phyloP scores from a whole-genome alignment of 1,284 basidiomycete species.

The Leccinum pallidistipes region DNA sequence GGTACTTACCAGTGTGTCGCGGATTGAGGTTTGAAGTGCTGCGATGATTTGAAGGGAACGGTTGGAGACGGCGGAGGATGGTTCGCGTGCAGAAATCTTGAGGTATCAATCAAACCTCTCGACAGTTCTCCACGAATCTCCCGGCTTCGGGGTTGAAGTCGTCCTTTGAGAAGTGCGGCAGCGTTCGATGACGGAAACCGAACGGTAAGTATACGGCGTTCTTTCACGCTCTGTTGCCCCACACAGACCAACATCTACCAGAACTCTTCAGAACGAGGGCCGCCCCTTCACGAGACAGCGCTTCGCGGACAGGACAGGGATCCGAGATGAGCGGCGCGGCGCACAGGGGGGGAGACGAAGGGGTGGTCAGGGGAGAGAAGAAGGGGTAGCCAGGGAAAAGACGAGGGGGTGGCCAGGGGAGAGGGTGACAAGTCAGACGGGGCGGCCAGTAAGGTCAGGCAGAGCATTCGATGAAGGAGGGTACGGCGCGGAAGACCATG shows the following conservation, averaged over 20 bases:
- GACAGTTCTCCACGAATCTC: conserved; percentile 98
- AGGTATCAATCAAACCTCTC: conserved; percentile 83
- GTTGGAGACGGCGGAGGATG: neutral
- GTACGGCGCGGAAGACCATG: no score
- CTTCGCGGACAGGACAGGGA: no score
- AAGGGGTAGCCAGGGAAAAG: no score
- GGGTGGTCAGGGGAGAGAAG: no score
- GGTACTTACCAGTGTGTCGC: neutral
- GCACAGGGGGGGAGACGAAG: no score
- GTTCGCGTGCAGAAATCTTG: conserved; percentile 70
- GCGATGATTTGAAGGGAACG: neutral
- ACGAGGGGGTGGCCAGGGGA: no score
- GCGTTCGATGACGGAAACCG: conserved; percentile 94
- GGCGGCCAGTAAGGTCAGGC: no score
- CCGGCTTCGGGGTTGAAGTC: conserved; percentile 97
- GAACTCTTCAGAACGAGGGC: conserved; percentile 35
- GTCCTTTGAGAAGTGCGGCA: conserved; percentile 98
- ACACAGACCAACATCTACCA: conserved; percentile 99
- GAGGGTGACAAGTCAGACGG: no score
- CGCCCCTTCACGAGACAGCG: no score
- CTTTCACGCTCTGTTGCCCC: conserved; percentile 98
- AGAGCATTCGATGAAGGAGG: no score
- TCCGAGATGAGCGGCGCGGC: no score
- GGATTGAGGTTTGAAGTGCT: neutral
- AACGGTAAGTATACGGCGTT: conserved; percentile 91